Conservation (phyloP, 805 yeast genomes). For the Vanderwaltozyma verrucispora region DNA sequence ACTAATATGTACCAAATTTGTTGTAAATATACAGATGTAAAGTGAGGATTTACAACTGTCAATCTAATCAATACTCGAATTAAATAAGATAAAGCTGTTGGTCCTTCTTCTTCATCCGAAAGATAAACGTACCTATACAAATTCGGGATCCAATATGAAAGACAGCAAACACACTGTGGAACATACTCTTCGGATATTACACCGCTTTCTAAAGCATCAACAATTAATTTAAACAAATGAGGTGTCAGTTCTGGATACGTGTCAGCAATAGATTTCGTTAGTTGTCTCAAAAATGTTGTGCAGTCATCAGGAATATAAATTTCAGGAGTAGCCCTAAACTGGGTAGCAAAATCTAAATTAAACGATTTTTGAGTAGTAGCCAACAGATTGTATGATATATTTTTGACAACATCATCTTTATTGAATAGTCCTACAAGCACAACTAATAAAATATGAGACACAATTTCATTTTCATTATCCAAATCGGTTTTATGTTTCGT, state of each 20-base stretch:
- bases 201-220: conserved; percentile 18
- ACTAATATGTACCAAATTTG: conserved; percentile 61
- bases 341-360: conserved; percentile 48
- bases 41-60: conserved; percentile 39
- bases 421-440: conserved; percentile 61
- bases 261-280: conserved; percentile 48
- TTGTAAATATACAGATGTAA: conserved; percentile 44
- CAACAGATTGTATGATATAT: conserved; percentile 52
- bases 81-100: conserved; percentile 47
- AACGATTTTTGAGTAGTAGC: conserved; percentile 53
- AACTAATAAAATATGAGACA: conserved; percentile 55
- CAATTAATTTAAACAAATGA: conserved; percentile 33
- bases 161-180: conserved; percentile 17
- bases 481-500: conserved; percentile 5
- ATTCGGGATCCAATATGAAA: conserved; percentile 69
- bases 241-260: conserved; percentile 50
- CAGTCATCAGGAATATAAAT: conserved; percentile 61
- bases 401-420: conserved; percentile 45
- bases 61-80: conserved; percentile 52
- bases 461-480: conserved; percentile 31
- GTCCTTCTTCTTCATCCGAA: conserved; percentile 47
- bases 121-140: conserved; percentile 47
- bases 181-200: conserved; percentile 14
- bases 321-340: conserved; percentile 43
- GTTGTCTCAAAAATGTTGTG: conserved; percentile 45